Evolutionary conservation across 2,329 filamentous ascomycete species (phyloP).

Genomic region (Phyllosticta ampelicida): DNA sequence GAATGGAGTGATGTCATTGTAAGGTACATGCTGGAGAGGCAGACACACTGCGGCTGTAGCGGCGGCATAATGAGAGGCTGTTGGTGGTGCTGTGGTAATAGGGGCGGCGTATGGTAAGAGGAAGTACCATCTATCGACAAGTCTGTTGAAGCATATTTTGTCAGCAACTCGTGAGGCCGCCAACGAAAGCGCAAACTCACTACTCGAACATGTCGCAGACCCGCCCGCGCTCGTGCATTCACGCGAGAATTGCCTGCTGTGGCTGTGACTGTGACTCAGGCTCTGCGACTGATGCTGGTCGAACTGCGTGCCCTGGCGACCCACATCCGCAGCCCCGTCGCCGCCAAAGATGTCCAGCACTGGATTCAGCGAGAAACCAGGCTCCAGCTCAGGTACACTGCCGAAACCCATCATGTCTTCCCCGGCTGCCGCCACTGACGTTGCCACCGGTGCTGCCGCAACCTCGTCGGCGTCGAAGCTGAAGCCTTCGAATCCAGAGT

Average conservation of each 20-base stretch:
- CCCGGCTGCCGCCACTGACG: background rate
- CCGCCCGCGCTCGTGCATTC: background rate
- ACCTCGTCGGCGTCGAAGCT: background rate
- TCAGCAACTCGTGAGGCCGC: background rate
- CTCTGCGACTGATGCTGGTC: background rate
- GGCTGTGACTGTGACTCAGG: background rate
- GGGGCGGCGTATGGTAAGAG: background rate
- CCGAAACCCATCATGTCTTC: background rate
- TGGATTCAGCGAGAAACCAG: constrained; percentile 2
- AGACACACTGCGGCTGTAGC: constrained; percentile 26
- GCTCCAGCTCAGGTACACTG: constrained; percentile 1
- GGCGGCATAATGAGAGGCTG: background rate
- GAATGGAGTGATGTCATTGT: constrained; percentile 28
- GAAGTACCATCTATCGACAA: background rate
- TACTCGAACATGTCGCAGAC: background rate
- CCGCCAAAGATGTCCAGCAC: background rate
- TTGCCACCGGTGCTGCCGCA: background rate
- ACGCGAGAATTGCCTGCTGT: background rate
- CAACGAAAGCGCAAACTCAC: background rate
- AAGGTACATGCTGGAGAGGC: constrained; percentile 37
- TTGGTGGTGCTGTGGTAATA: background rate
- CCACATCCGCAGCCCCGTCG: background rate
- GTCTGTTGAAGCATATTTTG: background rate
- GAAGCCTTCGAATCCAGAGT: constrained; percentile 3
- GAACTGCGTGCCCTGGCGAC: background rate